Base-by-base conservation (phyloP, 176 grass and related monocot genomes). In the Oryza brachyantha region DNA sequence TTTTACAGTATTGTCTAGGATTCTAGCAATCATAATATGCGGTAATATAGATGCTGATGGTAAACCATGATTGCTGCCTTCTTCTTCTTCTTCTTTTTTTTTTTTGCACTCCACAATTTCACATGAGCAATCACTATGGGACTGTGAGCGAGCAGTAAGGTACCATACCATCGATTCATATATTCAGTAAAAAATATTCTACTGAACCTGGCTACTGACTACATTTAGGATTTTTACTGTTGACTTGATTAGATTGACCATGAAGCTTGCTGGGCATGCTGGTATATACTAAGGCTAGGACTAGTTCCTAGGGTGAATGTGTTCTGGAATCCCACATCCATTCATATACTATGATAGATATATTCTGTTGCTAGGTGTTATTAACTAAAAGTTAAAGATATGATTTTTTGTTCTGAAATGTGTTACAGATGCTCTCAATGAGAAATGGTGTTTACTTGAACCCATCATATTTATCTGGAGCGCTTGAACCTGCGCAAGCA, bases 391-490 rank as follows among this genome's bases (percentile, higher is more conserved):
- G 19, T 24, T 21, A 35, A 5, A 60, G 11, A 68, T 37, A 24
- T 64, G 14, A 61, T 10, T 36, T 35, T 37, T 39, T 12, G 42
- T 13, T 70, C 29, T 62, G 32, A 25, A n/a, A 45, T 80, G 54
- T 75, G 10, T 76, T 41, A 12, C 83, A 97, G 95, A 97, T 97
- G 87, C 21, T 97, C 40, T 94, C 95, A 54, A 88, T 97, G 95
- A 88, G 92, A 90, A 94, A 97, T 40, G 92, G 92, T 42, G 78
- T 97, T 86, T 92, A 88, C 80, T 81, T 97, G 70, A 86, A 94
- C 74, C 87, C 89, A 58, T 90, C 79, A 0, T 97, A 90, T 72
- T 54, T 94, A 43, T 92, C 89, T 45, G 91, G 91, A 73, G 86
- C 84, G 41, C 84, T 94, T 66, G 89, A 93, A 38, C 77, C 87